Evolutionary conservation across 305 asterid species (phyloP).

Genomic region (Fraxinus albicans): DNA sequence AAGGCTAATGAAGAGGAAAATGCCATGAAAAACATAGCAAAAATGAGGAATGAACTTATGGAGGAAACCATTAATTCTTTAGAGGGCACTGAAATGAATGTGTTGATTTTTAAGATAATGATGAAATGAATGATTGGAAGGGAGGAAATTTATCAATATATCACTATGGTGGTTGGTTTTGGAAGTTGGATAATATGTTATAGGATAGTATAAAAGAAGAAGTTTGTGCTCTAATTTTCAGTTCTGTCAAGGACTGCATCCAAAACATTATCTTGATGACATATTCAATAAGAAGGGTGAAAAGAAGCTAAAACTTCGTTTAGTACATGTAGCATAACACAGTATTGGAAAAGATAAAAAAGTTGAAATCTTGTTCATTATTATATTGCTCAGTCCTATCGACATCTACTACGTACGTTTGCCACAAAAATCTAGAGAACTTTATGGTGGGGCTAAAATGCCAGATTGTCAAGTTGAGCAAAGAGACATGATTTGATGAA

Average conservation of each 20-base stretch:
- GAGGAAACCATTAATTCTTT: constrained; percentile 42
- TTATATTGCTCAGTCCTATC: not conserved
- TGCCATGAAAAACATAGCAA: constrained; percentile 28
- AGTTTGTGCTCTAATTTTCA: not conserved
- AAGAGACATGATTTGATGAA: constrained; percentile 54
- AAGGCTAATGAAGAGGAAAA: constrained; percentile 16
- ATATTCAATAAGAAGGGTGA: not conserved
- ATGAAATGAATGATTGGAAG: constrained; percentile 25
- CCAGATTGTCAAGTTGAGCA: constrained; percentile 44
- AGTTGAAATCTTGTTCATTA: not conserved
- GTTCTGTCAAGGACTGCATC: not conserved
- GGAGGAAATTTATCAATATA: not conserved
- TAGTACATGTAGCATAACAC: not conserved
- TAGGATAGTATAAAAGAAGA: not conserved
- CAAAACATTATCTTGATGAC: not conserved
- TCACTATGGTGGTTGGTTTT: constrained; percentile 15
- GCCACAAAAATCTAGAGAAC: not conserved
- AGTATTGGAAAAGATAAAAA: not conserved
- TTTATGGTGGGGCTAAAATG: constrained; percentile 37
- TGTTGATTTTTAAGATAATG: constrained; percentile 13
- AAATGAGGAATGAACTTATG: constrained; percentile 22
- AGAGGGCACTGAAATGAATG: constrained; percentile 42
- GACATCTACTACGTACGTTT: not conserved
- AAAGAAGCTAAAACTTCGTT: not conserved
- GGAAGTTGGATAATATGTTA: not conserved